Conservation (phyloP, 805 yeast genomes). For the Metschnikowia picachoensis region DNA sequence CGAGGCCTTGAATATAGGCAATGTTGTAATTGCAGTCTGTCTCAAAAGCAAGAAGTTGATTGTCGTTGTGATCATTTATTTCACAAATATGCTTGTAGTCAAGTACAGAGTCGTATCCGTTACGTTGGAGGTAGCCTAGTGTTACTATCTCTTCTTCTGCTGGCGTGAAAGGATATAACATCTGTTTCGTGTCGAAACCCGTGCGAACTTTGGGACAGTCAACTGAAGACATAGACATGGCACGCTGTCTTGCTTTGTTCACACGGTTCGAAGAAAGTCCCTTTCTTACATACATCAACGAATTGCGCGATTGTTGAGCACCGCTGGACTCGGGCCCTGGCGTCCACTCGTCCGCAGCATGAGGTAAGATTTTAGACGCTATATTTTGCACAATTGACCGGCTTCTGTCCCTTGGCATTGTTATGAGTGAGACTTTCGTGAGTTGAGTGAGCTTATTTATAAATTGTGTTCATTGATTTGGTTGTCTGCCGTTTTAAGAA, state of each 20-base stretch:
- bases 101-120: conserved; percentile 41
- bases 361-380: conserved; percentile 49
- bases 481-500: background rate
- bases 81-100: conserved; percentile 37
- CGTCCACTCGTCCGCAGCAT: conserved; percentile 25
- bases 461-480: no score
- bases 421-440: no score
- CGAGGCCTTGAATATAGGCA: conserved; percentile 28
- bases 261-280: background rate
- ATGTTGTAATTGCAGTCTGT: conserved; percentile 23
- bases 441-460: no score
- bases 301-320: conserved; percentile 16
- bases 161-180: conserved; percentile 35
- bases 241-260: background rate
- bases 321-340: conserved; percentile 18
- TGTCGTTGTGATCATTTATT: conserved; percentile 36
- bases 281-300: conserved; percentile 7
- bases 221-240: background rate
- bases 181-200: background rate
- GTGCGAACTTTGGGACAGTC: background rate
- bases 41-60: conserved; percentile 32
- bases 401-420: conserved; percentile 47
- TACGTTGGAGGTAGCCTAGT: conserved; percentile 33
- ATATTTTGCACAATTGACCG: conserved; percentile 61
- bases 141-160: conserved; percentile 34